Conservation (phyloP, 805 yeast species). For the Yamadazyma laniorum region DNA sequence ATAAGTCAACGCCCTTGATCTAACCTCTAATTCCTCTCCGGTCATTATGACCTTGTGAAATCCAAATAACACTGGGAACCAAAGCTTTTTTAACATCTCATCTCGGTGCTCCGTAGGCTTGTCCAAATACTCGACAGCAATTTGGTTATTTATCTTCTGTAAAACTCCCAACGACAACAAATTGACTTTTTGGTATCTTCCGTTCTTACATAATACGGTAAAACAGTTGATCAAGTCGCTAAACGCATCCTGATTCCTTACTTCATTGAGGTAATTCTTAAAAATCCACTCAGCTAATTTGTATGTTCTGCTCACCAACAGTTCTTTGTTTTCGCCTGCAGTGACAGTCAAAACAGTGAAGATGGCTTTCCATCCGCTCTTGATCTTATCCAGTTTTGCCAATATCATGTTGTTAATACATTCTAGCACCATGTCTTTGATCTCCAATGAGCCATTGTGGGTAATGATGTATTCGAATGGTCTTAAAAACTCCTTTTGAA, state of each 20-base stretch:
- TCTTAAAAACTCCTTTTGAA: slow-evolving; percentile 88
- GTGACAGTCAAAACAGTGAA: slow-evolving; percentile 75
- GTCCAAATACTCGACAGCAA: slow-evolving; percentile 45
- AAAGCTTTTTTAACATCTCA: slow-evolving; percentile 49
- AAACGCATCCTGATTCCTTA: slow-evolving; percentile 68
- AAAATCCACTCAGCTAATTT: slow-evolving; percentile 62
- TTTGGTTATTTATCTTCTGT: slow-evolving; percentile 55
- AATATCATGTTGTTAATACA: slow-evolving; percentile 83
- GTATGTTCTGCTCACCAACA: slow-evolving; percentile 62
- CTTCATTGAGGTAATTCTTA: slow-evolving; percentile 57
- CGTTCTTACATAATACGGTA: slow-evolving; percentile 81
- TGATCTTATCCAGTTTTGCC: slow-evolving; percentile 69
- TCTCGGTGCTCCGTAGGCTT: slow-evolving; percentile 12
- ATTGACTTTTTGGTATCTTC: slow-evolving; percentile 74
- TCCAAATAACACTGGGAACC: slow-evolving; percentile 86
- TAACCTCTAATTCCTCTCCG: slow-evolving; percentile 90
- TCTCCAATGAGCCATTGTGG: slow-evolving; percentile 64
- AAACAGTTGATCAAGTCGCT: slow-evolving; percentile 69
- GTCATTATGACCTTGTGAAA: slow-evolving; percentile 89
- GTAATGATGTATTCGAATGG: slow-evolving; percentile 82
- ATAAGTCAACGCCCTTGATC: slow-evolving; percentile 81
- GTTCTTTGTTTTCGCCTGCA: slow-evolving; percentile 57
- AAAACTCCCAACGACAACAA: slow-evolving; percentile 78
- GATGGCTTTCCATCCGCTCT: slow-evolving; percentile 94
- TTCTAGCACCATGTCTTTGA: slow-evolving; percentile 85